Percentiles rank a stretch among this genome's conserved stretches.
These are phyloP conservation scores for Mucor piriformis DNA, from an alignment of 371 early-diverging fungal species.

Conservation along the genomic window DNA sequence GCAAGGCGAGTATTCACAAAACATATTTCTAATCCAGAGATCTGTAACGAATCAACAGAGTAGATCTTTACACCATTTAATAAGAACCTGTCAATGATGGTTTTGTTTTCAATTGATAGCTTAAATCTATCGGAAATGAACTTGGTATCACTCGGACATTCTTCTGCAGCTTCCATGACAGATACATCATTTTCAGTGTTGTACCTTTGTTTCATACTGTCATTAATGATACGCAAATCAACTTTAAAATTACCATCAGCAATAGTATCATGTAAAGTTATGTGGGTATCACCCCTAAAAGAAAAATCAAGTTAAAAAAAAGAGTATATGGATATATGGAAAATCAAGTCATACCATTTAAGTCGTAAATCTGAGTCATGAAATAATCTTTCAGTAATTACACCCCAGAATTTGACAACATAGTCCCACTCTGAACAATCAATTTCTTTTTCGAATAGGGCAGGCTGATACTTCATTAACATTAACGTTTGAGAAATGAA, in stretches of 20 bases:
- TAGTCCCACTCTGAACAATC: too few species aligned
- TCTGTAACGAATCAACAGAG: background rate
- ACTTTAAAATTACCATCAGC: conserved; percentile 4
- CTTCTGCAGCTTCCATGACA: conserved; percentile 13
- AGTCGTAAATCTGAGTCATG: too few species aligned
- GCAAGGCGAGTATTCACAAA: too few species aligned
- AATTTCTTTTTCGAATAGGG: too few species aligned
- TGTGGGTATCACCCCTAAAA: conserved; percentile 12
- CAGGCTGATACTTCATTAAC: too few species aligned
- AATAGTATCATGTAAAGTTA: conserved; percentile 15
- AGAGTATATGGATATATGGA: too few species aligned
- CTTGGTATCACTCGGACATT: conserved; percentile 3
- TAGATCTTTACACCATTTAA: background rate
- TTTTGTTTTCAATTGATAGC: conserved; percentile 11
- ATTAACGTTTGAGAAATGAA: too few species aligned
- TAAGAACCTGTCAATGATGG: conserved; percentile 10
- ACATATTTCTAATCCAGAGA: conserved; percentile 12
- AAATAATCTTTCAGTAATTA: too few species aligned
- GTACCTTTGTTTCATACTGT: conserved; percentile 14
- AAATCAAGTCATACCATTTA: too few species aligned
- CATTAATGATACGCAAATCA: conserved; percentile 15
- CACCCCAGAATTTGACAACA: too few species aligned
- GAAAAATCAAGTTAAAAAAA: background rate
- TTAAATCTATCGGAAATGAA: conserved; percentile 14
- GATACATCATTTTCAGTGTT: conserved; percentile 12